Evolutionary conservation across 768 basidiomycete genomes (phyloP), one percentile per base, ranked within the genome.

Genomic region (Boletus eberwhitei): DNA sequence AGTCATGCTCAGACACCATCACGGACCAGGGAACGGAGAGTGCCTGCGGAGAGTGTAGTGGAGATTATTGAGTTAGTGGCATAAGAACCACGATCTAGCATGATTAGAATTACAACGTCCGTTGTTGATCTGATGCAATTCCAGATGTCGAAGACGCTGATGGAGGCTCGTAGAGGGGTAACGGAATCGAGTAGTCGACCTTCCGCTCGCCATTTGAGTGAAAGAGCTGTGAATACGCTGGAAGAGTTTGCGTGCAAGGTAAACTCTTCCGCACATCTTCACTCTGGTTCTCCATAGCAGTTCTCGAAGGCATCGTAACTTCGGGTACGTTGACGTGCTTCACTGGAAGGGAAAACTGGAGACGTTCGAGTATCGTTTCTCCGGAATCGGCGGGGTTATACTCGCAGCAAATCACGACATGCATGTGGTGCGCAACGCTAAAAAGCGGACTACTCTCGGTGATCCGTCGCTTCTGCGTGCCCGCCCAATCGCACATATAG

Each of bases 171-270:
- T 89, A 89, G 22, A 79, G 73, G 0, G 89, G 90, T 40, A 89
- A 71, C 14, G 83, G 85, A 16, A 47, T 62, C n/a, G 79, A 81
- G 56, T 80, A 77, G 63, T 91, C 88, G 46, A 88, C 75, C 71
- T 83, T 87, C 51, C 78, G 78, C 49, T 90, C 85, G 17, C 91
- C 90, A 60, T 88, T 87, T 17, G 75, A 63, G 63, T 91, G 73
- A 71, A 85, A 93, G 19, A 93, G 75, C 59, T 90, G 88, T 6
- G 87, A 89, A 64, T 93, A 93, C 4, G 85, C 79, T 2, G 90
- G 91, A 19, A 90, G 80, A 40, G 61, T 62, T 14, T 70, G 67
- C 5, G 64, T 55, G 48, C 62, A 61, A 26, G 59, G 68, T 11
- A 60, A 48, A 34, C 13, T 50, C 48, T 54, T 64, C 39, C 26